Evolutionary conservation across 2,329 filamentous ascomycete species (phyloP), one percentile per base, ranked within the genome.

Genomic region (Scedosporium apiospermum): DNA sequence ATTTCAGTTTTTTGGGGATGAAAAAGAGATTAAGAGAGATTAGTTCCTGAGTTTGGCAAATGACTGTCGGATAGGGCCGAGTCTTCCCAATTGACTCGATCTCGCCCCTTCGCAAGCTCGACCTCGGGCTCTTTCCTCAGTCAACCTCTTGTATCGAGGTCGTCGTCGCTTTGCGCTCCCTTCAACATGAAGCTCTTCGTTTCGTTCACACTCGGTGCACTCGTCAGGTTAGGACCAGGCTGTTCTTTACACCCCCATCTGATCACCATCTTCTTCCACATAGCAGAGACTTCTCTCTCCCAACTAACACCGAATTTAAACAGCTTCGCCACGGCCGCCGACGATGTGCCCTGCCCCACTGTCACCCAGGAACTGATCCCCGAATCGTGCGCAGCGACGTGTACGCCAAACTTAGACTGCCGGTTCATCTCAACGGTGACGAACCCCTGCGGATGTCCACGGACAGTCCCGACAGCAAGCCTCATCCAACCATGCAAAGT

Each of bases 361-460:
- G 27, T 61, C 14, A 61, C 59, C 23, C 14, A 14, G 4, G 34
- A 53, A 44, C 41, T 21, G 26, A 21, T 55, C n/a, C 16, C 46
- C 34, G 21, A 41, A 27, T n/a, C 59, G 4, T 55, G 42, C 59
- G 30, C 59, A 16, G 42, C 38, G 23, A 23, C 42, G 2, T 53
- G 44, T 21, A 51, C 59, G 6, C 26, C 27, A 9, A 53, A 27
- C 44, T 12, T 1, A 16, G 42, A 61, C 44, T 61, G 59, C 46
- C 41, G 41, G 26, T 55, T 51, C 59, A 55, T 61, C 59, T 61
- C 59, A 14, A 61, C 59, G n/a, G 42, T 61, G 42, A 30, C 26
- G 10, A 61, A 61, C 23, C 44, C 59, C 9, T 61, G 59, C 59
- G 59, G 59, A 4, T 61, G 59, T 27, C 58, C 58, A 23, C 59